Evolutionary conservation across 225 moss, liverwort and hornwort genomes (phyloP).

Genomic region (Pleurozium schreberi): DNA sequence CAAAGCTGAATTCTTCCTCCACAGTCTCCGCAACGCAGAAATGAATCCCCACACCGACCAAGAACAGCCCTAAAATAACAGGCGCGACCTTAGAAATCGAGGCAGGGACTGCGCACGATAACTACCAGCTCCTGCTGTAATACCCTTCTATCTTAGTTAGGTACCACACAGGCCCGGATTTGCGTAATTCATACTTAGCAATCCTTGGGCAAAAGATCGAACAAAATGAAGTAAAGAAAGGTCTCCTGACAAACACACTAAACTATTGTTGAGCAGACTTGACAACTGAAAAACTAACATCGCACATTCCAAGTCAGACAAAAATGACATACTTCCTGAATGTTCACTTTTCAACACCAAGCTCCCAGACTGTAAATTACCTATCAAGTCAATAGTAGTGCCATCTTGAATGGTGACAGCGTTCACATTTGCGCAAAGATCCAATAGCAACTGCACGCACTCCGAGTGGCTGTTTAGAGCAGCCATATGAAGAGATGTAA

Average conservation of each 20-base stretch:
- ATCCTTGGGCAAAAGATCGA: not conserved
- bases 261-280: not conserved
- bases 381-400: slow-evolving; percentile 96
- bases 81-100: not conserved
- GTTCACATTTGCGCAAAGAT: slow-evolving; percentile 65
- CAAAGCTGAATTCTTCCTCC: not conserved
- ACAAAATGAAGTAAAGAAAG: not conserved
- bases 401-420: slow-evolving; percentile 85
- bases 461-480: slow-evolving; percentile 85
- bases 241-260: not conserved
- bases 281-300: not conserved
- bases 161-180: not conserved
- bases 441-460: slow-evolving; percentile 82
- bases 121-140: slow-evolving; percentile 89
- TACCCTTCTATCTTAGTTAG: not conserved
- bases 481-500: slow-evolving; percentile 87
- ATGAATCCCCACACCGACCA: not conserved
- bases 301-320: not conserved
- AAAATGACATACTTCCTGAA: not conserved
- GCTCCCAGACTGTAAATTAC: slow-evolving; percentile 15
- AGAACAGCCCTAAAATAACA: not conserved
- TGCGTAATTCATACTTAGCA: not conserved
- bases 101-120: not conserved
- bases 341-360: not conserved
- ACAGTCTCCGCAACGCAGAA: not conserved